Evolutionary conservation across 1,284 basidiomycete genomes (phyloP).

Genomic region (Phylloboletellus chloephorus): DNA sequence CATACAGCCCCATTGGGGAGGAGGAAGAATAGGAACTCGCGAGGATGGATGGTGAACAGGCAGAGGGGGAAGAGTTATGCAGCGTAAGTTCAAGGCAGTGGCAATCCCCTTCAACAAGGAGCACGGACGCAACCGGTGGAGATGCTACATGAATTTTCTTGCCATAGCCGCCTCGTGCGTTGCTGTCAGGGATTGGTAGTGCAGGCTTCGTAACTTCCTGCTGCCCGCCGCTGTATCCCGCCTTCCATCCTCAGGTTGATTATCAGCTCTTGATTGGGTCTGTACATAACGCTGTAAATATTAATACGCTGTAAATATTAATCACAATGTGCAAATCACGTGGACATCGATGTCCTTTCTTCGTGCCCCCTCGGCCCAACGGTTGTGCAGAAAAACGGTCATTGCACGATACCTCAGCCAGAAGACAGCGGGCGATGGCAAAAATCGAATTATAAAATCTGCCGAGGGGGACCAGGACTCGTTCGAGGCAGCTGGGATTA

Average conservation of each 20-base stretch:
- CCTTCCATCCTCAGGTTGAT: slow-evolving; percentile 29
- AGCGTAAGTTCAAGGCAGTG: slow-evolving; percentile 11
- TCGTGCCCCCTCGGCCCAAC: slow-evolving; percentile 9
- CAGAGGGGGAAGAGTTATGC: slow-evolving; percentile 20
- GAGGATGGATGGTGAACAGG: slow-evolving; percentile 45
- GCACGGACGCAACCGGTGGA: slow-evolving; percentile 8
- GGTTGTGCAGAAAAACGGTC: slow-evolving; percentile 15
- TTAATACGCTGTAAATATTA: too few relatives aligned
- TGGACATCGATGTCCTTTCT: slow-evolving; percentile 23
- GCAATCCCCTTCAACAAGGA: slow-evolving; percentile 12
- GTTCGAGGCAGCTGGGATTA: slow-evolving; percentile 50
- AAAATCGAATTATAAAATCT: neutral
- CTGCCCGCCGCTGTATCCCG: slow-evolving; percentile 6
- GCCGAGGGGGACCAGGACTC: slow-evolving; percentile 18
- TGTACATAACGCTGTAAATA: too few relatives aligned
- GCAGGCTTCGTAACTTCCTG: slow-evolving; percentile 4
- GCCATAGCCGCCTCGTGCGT: slow-evolving; percentile 3
- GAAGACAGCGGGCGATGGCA: slow-evolving; percentile 12
- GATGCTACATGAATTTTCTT: slow-evolving; percentile 10
- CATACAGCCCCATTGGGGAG: slow-evolving; percentile 52
- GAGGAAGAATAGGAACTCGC: slow-evolving; percentile 64
- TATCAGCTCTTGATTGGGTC: slow-evolving; percentile 6
- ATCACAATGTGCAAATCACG: slow-evolving; percentile 25
- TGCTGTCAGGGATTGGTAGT: slow-evolving; percentile 7
- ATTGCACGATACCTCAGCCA: slow-evolving; percentile 19